Base-by-base conservation (phyloP, 179 eudicot genomes). In the Camellia oleifera region DNA sequence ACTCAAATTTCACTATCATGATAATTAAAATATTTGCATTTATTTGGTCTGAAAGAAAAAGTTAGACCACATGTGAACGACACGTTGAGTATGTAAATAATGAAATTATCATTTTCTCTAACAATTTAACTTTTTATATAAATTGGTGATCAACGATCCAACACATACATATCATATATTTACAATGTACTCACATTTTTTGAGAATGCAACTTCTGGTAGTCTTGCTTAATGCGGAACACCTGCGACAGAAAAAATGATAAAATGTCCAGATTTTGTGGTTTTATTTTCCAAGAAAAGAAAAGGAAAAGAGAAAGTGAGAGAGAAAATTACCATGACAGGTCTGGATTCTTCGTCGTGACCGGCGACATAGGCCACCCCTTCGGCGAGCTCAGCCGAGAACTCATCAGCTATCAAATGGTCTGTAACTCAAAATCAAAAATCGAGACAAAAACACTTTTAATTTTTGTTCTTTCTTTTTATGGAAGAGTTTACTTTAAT, bases 321-420 rank as follows among this genome's bases (percentile, higher is more conserved):
- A 9, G 4, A 76, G 58, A 75, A 10, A 58, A 9, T 70, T 86
- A 95, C 99, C 94, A 92, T 48, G 1, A 95, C 95, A 20, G 99
- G 98, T 73, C 95, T 87, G 64, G 87, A 85, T 83, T 94, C 91
- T n/a, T 94, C 93, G 76, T 95, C 99, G 66, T 91, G 94, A 50
- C 99, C 99, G 75, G 97, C 90, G 20, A 95, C 98, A 80, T 91
- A 95, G 50, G 99, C 99, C 54, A 90, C 70, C 4, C 99, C 99
- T 52, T 95, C 99, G 20, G 97, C 88, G 11, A 95, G 84, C 86
- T 93, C 99, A 20, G 94, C 94, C 3, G 98, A 92, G 79, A 95
- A 95, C 80, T 95, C 99, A 84, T 95, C 99, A 40, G 98, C 99
- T n/a, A 92, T 95, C 84, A 95, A 80, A 82, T 85, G 85, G 6